Conservation (phyloP, 75 land plant genomes). For the Sequoiadendron giganteum region DNA sequence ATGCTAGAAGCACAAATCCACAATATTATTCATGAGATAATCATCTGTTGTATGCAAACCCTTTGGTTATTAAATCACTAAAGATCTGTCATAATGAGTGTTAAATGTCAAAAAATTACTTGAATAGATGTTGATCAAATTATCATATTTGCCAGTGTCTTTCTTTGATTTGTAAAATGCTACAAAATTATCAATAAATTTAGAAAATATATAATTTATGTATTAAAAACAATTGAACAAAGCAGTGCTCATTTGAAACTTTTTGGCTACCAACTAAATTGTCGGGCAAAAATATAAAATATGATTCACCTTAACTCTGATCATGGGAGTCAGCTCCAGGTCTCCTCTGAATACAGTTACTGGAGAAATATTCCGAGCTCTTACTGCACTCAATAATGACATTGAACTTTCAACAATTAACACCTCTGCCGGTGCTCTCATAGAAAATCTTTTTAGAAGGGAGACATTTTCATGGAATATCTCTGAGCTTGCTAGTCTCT, state of each 20-base stretch:
- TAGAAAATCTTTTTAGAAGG: constrained; percentile 61
- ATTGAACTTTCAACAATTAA: constrained; percentile 61
- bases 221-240: background rate
- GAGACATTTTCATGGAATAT: constrained; percentile 56
- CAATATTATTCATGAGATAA: background rate
- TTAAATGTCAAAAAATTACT: background rate
- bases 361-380: constrained; percentile 68
- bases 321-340: constrained; percentile 68
- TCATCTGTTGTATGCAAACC: background rate
- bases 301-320: constrained; percentile 82
- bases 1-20: background rate
- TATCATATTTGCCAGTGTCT: background rate
- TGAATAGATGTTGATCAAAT: background rate
- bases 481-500: constrained; percentile 21
- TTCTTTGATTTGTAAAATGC: background rate
- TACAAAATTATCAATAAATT: background rate
- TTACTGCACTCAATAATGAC: constrained; percentile 72
- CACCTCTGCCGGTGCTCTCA: constrained; percentile 45
- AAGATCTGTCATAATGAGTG: background rate
- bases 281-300: background rate
- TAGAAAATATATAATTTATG: background rate
- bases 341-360: constrained; percentile 94
- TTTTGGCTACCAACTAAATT: background rate
- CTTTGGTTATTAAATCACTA: background rate
- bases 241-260: background rate